phyloP scores from a whole-genome alignment of 2,329 filamentous ascomycete species.

The Botryotinia globosa region DNA sequence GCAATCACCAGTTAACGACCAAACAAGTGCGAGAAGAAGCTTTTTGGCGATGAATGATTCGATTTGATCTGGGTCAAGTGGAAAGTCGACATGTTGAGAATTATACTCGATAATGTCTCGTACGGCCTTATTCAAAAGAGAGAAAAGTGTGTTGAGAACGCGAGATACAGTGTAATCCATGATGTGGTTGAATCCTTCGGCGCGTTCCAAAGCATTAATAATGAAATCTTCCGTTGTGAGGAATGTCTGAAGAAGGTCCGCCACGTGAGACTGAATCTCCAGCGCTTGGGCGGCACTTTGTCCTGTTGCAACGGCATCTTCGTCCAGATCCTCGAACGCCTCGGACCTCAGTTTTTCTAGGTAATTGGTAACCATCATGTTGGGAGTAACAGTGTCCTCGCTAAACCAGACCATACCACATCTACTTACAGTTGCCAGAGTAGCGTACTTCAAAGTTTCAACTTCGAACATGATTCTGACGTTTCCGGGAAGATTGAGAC shows the following conservation, averaged over 20 bases:
- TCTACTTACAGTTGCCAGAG: conserved; percentile 95
- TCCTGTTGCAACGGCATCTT: conserved; percentile 76
- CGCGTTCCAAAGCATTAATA: conserved; percentile 70
- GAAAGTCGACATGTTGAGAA: conserved; percentile 88
- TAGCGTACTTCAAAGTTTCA: conserved; percentile 95
- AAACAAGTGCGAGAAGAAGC: conserved; percentile 85
- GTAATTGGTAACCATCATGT: conserved; percentile 92
- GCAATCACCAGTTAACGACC: conserved; percentile 95
- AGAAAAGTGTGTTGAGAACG: conserved; percentile 90
- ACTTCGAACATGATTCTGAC: conserved; percentile 99
- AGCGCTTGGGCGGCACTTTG: conserved; percentile 76
- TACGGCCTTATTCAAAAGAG: conserved; percentile 89
- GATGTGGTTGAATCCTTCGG: conserved; percentile 82
- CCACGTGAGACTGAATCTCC: conserved; percentile 73
- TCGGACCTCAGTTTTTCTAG: conserved; percentile 77
- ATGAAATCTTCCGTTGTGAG: conserved; percentile 80
- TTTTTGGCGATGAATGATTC: conserved; percentile 93
- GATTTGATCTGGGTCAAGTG: conserved; percentile 83
- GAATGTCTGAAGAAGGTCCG: conserved; percentile 72
- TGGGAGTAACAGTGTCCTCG: conserved; percentile 89
- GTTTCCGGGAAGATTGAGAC: conserved; percentile 88
- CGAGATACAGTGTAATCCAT: conserved; percentile 97
- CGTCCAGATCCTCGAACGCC: conserved; percentile 92
- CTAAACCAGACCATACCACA: conserved; percentile 99
- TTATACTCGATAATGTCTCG: conserved; percentile 96